phyloP scores from a whole-genome alignment of 768 basidiomycete genomes.

The Leucogyrophana mollusca region DNA sequence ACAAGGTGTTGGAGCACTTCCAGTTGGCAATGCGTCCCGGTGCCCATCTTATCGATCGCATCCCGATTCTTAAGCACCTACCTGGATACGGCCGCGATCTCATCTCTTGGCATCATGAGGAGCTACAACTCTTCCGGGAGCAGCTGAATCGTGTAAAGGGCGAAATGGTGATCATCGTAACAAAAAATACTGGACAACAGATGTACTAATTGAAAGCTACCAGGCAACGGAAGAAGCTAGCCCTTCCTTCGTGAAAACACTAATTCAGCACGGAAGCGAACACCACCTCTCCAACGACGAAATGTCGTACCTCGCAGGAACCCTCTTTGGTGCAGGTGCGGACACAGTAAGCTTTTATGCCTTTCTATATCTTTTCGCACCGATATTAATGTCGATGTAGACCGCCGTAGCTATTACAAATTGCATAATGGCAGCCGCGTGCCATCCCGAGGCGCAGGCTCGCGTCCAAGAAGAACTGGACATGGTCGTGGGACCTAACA shows the following conservation, averaged over 20 bases:
- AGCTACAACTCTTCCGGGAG: constrained; percentile 47
- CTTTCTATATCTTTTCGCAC: not conserved
- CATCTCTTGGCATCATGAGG: constrained; percentile 48
- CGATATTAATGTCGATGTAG: constrained; percentile 9
- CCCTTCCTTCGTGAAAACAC: constrained; percentile 48
- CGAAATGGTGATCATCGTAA: constrained; percentile 33
- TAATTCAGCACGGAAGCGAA: constrained; percentile 47
- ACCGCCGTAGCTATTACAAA: constrained; percentile 52
- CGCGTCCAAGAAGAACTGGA: constrained; percentile 56
- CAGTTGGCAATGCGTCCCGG: constrained; percentile 28
- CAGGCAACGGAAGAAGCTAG: constrained; percentile 12
- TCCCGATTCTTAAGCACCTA: constrained; percentile 39
- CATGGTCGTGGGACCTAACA: constrained; percentile 40
- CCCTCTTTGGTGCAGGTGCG: constrained; percentile 58
- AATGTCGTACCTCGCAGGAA: constrained; percentile 56
- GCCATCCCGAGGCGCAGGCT: constrained; percentile 48
- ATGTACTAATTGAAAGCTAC: constrained; percentile 11
- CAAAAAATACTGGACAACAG: no score
- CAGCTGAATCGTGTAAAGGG: constrained; percentile 44
- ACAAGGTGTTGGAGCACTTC: constrained; percentile 19
- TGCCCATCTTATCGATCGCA: constrained; percentile 31
- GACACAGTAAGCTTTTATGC: constrained; percentile 38
- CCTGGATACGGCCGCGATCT: constrained; percentile 58
- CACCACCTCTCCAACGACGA: constrained; percentile 50
- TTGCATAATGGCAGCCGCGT: constrained; percentile 52